phyloP scores from a whole-genome alignment of 2,329 filamentous ascomycete species.

The Aspergillus sojae region DNA sequence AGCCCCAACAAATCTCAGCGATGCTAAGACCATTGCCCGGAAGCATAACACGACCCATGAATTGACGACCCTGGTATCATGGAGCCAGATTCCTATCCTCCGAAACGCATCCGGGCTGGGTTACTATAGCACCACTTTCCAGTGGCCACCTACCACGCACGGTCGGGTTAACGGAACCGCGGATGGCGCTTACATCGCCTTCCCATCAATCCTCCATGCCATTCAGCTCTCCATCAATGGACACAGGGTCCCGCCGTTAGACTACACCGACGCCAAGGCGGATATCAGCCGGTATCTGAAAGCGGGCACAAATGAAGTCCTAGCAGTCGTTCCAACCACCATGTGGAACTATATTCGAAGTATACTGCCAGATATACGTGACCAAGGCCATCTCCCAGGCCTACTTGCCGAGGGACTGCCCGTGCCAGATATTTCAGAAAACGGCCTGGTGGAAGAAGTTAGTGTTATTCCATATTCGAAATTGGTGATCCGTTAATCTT shows the following conservation, averaged over 20 bases:
- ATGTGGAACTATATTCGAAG: slow-evolving; percentile 15
- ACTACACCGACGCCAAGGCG: slow-evolving; percentile 4
- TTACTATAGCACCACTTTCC: slow-evolving; percentile 21
- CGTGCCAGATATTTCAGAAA: too few species aligned
- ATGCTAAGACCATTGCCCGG: slow-evolving; percentile 22
- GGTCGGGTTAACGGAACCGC: not conserved
- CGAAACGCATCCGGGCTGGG: slow-evolving; percentile 28
- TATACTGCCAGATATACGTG: not conserved
- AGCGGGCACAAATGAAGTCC: not conserved
- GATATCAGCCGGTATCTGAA: not conserved
- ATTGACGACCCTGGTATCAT: slow-evolving; percentile 35
- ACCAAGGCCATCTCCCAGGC: too few species aligned
- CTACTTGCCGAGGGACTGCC: too few species aligned
- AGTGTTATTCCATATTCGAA: too few species aligned
- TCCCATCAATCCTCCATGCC: slow-evolving; percentile 16
- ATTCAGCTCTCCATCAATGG: slow-evolving; percentile 17
- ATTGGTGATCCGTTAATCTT: too few species aligned
- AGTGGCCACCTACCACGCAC: slow-evolving; percentile 11
- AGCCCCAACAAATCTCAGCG: slow-evolving; percentile 36
- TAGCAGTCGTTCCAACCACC: slow-evolving; percentile 17
- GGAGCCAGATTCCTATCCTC: slow-evolving; percentile 35
- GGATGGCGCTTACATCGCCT: slow-evolving; percentile 20
- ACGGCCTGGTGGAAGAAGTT: too few species aligned
- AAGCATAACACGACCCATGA: slow-evolving; percentile 36
- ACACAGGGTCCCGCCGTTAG: slow-evolving; percentile 13